phyloP scores from a whole-genome alignment of 2,329 filamentous ascomycete genomes.

The Nigrospora sphaerica region DNA sequence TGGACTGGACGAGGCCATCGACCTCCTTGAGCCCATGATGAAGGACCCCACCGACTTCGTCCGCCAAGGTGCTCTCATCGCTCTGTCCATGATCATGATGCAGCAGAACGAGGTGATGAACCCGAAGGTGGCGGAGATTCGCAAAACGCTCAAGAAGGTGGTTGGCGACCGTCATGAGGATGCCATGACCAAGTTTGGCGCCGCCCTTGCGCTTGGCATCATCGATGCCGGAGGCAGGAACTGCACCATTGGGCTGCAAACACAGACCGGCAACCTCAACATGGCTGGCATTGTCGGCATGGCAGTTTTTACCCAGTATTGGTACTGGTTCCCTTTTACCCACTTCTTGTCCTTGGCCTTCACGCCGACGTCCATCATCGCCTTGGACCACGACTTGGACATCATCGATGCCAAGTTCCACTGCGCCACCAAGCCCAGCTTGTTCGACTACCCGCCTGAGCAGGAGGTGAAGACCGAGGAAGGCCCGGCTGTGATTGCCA shows the following conservation, averaged over 20 bases:
- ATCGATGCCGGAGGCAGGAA: conserved; percentile 97
- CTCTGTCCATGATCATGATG: conserved; percentile 97
- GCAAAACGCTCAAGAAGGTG: conserved; percentile 91
- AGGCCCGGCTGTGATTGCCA: conserved; percentile 87
- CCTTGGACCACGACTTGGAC: conserved; percentile 86
- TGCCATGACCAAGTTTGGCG: conserved; percentile 98
- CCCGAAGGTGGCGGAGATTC: conserved; percentile 83
- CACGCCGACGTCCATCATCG: conserved; percentile 93
- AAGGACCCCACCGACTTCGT: conserved; percentile 99
- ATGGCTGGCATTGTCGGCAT: conserved; percentile 98
- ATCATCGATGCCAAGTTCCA: conserved; percentile 93
- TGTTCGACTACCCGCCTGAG: conserved; percentile 97
- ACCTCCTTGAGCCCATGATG: conserved; percentile 96
- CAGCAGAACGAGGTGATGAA: conserved; percentile 99
- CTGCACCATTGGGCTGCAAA: conserved; percentile 96
- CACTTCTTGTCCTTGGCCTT: conserved; percentile 96
- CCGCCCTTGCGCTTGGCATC: conserved; percentile 87
- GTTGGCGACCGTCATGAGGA: conserved; percentile 93
- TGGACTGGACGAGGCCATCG: conserved; percentile 90
- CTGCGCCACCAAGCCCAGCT: conserved; percentile 86
- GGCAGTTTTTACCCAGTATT: conserved; percentile 98
- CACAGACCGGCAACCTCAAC: conserved; percentile 95
- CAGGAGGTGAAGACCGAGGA: conserved; percentile 93
- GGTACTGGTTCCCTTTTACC: conserved; percentile 99
- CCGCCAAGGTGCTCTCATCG: conserved; percentile 88